These are phyloP conservation scores for Suillus americanus DNA, from an alignment of 768 basidiomycete species.

Conservation along the genomic window DNA sequence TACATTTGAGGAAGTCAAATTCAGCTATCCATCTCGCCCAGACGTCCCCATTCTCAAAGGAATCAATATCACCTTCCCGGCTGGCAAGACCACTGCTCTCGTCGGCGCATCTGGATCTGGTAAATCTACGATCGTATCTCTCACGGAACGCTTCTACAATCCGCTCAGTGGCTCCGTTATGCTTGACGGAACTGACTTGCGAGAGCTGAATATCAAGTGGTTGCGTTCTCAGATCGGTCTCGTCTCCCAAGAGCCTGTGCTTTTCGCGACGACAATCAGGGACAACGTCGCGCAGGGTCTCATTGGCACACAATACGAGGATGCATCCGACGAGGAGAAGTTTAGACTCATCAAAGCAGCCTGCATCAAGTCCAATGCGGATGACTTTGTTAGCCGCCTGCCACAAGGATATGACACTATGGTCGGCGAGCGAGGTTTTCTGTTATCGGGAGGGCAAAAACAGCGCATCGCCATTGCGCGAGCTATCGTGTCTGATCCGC, in stretches of 20 bases:
- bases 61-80: slow-evolving; percentile 39
- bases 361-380: slow-evolving; percentile 50
- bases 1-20: slow-evolving; percentile 46
- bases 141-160: slow-evolving; percentile 56
- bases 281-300: slow-evolving; percentile 48
- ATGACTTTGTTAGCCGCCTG: slow-evolving; percentile 47
- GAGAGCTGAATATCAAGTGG: slow-evolving; percentile 48
- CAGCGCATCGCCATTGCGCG: slow-evolving; percentile 54
- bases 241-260: slow-evolving; percentile 50
- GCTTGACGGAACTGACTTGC: slow-evolving; percentile 47
- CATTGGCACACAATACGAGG: slow-evolving; percentile 41
- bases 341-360: slow-evolving; percentile 45
- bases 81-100: slow-evolving; percentile 41
- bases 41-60: slow-evolving; percentile 52
- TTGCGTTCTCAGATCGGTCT: slow-evolving; percentile 50
- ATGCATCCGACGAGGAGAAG: slow-evolving; percentile 42
- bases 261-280: slow-evolving; percentile 47
- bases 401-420: slow-evolving; percentile 50
- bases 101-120: slow-evolving; percentile 42
- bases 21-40: slow-evolving; percentile 50
- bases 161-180: slow-evolving; percentile 41
- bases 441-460: slow-evolving; percentile 53
- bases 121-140: slow-evolving; percentile 40
- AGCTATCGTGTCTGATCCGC: slow-evolving; percentile 48
- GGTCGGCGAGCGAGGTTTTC: slow-evolving; percentile 50